Evolutionary conservation across 495 filamentous ascomycete genomes (phyloP).

Genomic region (Cercophora scortea): DNA sequence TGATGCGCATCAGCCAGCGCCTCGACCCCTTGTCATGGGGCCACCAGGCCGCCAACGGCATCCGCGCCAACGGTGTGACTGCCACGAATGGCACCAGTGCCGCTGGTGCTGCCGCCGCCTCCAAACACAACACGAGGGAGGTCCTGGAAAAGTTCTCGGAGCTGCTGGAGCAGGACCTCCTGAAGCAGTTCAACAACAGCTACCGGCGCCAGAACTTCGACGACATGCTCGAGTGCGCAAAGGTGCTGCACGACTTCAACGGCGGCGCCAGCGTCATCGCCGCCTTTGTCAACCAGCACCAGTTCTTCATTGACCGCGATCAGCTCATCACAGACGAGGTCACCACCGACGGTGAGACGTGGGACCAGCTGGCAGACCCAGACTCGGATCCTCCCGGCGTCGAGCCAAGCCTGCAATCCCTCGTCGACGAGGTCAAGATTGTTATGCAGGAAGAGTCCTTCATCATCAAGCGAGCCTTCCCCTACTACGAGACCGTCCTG

Average conservation of each 20-base stretch:
- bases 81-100: conserved; percentile 30
- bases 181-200: conserved; percentile 94
- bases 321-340: conserved; percentile 90
- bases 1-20: conserved; percentile 79
- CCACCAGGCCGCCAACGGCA: conserved; percentile 46
- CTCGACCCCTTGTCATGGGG: conserved; percentile 69
- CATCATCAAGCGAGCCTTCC: conserved; percentile 92
- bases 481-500: conserved; percentile 90
- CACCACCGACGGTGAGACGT: conserved; percentile 66
- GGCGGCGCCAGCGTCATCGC: conserved; percentile 89
- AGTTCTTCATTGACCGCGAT: conserved; percentile 94
- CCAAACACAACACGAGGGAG: conserved; percentile 65
- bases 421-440: conserved; percentile 87
- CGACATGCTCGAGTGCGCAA: conserved; percentile 92
- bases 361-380: conserved; percentile 89
- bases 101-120: conserved; percentile 15
- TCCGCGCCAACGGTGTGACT: conserved; percentile 46
- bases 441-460: conserved; percentile 96
- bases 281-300: conserved; percentile 95
- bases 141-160: conserved; percentile 96
- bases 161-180: conserved; percentile 85
- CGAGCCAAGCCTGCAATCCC: conserved; percentile 82
- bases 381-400: conserved; percentile 85
- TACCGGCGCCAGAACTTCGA: conserved; percentile 91
- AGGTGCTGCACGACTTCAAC: conserved; percentile 91